Base-by-base conservation (phyloP, 495 filamentous ascomycete species). In the Neurospora terricola region DNA sequence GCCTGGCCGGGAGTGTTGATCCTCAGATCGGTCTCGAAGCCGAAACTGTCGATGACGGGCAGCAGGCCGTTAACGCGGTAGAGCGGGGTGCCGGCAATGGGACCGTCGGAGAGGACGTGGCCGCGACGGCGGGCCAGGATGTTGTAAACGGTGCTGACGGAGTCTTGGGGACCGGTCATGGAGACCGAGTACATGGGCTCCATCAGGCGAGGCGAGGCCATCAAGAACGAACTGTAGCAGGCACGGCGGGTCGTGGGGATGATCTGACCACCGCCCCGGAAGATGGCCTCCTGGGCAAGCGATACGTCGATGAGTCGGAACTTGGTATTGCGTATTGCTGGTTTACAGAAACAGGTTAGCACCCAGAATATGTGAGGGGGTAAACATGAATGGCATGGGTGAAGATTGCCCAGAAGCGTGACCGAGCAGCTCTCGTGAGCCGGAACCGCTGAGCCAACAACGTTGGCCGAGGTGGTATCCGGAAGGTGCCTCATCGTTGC, bases 1-100 rank as follows among this genome's bases (percentile, higher is more conserved):
- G 93, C 92, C 79, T 94, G 92, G 48, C 96, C 95, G 80, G 97
- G 94, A 0, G 96, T 98, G 79, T 97, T 94, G 77, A 98, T 98
- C 45, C 96, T 85, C 54, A 98, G 86, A 83, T 99, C 96, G 4
- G 96, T 98, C 83, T 99, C 96, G 81, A 99, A 98, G 8, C 96
- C 96, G 78, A 99, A 99, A 12, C 89, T 92, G 83, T 99, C 96
- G 77, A 99, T 96, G 40, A 99, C 96, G 1, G 96, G 96, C 69
- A 99, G 91, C 34, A 97, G 85, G 2, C 96, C 96, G 72, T 88
- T 91, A 38, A 98, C 94, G 14, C 90, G 89, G 83, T 98, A 98
- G 14, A 99, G 87, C n/a, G 93, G 95, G 1, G 96, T 99, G 9
- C 96, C 96, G 5, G 94, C 94, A 76, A 99, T 93, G 7, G 96